Evolutionary conservation across 768 basidiomycete species (phyloP), one percentile per base, ranked within the genome.

Genomic region (Tulasnella sp.): DNA sequence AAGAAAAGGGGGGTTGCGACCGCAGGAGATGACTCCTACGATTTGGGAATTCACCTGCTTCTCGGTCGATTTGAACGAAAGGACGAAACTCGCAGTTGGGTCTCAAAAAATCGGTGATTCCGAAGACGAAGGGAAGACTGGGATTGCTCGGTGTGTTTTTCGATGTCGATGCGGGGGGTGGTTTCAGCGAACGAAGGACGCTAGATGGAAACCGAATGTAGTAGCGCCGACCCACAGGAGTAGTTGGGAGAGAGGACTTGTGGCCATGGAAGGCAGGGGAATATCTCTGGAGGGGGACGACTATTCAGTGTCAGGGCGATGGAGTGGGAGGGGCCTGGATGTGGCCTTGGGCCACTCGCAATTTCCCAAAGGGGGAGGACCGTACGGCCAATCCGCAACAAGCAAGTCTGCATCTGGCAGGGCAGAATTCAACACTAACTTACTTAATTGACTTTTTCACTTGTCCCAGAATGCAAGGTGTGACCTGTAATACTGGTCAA

Each of bases 221-320:
- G 58, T 64, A 64, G 58, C 29, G 58, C 15, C 31, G 58, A 64
- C 58, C 58, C 58, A 64, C 31, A 17, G 31, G 58, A 64, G 58
- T 12, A 25, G 58, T 34, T 34, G 58, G 14, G 31, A 12, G 9
- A 14, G 6, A 64, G 9, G 29, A 25, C 58, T 64, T 64, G 58
- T 64, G 58, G 58, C 58, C 58, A 64, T 64, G 58, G 58, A 64
- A 64, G 58, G 58, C 58, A 64, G 58, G 58, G 58, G 58, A 64
- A 64, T 29, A 64, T 64, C 8, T 64, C 12, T 64, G 58, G 58
- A 64, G 58, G 58, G 58, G 58, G 29, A n/a, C 7, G 12, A 64
- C 58, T 14, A 64, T 64, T 64, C 58, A 34, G 58, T 29, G 29
- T 64, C 58, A 64, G 58, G 58, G 58, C 25, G 15, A 64, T 64